These are phyloP conservation scores for Amphirosellinia nigrospora DNA, from an alignment of 495 filamentous ascomycete species.

Conservation along the genomic window DNA sequence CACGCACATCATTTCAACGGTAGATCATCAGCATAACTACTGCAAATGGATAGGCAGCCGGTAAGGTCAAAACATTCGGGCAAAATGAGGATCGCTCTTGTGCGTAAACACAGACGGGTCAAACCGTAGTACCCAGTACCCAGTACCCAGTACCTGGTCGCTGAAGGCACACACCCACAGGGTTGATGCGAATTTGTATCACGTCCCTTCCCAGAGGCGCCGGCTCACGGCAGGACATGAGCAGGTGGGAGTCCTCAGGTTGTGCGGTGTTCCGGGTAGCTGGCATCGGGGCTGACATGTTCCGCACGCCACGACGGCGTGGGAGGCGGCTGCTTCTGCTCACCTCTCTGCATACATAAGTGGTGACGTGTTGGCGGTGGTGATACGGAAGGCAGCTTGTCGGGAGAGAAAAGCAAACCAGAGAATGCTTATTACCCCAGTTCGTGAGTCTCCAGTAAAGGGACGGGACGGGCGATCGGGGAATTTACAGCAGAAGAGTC, in stretches of 20 bases:
- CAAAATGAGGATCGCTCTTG: neutral
- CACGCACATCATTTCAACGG: constrained; percentile 20
- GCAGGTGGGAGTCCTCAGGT: neutral
- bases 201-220: neutral
- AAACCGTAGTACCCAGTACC: neutral
- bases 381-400: constrained; percentile 14
- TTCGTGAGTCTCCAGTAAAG: neutral
- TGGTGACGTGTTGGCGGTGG: constrained; percentile 4
- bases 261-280: constrained; percentile 19
- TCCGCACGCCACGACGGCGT: constrained; percentile 23
- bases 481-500: constrained; percentile 1
- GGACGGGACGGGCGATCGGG: neutral
- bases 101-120: neutral
- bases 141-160: neutral
- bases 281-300: constrained; percentile 27
- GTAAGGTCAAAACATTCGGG: neutral
- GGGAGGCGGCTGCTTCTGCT: constrained; percentile 8
- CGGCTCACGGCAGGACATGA: constrained; percentile 2
- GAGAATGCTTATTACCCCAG: constrained; percentile 3
- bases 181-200: neutral
- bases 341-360: neutral
- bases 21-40: constrained; percentile 14
- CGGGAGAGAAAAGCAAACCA: constrained; percentile 20
- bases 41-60: neutral
- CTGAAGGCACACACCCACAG: constrained; percentile 8